Evolutionary conservation across 2,329 filamentous ascomycete species (phyloP).

Genomic region (Tolypocladium amazonense): DNA sequence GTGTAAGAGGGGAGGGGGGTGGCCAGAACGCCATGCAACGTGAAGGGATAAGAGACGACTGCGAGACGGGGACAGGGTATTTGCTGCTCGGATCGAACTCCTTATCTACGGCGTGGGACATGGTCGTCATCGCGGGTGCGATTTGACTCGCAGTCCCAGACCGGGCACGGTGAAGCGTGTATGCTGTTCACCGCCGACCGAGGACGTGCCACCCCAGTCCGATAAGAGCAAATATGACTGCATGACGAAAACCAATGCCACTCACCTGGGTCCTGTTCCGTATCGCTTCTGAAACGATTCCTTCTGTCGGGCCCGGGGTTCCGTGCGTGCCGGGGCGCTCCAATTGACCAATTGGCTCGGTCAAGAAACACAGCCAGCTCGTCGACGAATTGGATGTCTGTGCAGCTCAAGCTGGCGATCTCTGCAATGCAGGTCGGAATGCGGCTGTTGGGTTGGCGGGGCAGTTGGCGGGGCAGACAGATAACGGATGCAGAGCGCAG

Average conservation of each 20-base stretch:
- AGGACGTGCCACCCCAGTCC: background rate
- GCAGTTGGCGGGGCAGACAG: background rate
- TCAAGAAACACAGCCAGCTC: background rate
- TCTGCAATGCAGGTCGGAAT: constrained; percentile 4
- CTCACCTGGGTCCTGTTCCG: background rate
- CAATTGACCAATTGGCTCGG: background rate
- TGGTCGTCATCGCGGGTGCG: background rate
- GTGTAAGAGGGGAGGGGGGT: background rate
- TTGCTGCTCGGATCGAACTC: background rate
- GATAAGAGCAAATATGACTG: background rate
- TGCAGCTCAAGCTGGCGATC: background rate
- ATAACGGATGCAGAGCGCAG: background rate
- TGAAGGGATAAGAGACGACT: background rate
- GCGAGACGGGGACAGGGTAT: background rate
- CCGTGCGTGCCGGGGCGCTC: background rate
- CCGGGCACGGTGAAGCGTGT: background rate
- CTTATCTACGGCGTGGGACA: background rate
- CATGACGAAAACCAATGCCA: background rate
- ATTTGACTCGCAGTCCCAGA: background rate
- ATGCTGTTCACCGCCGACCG: background rate
- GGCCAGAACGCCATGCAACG: background rate
- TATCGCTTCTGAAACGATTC: background rate
- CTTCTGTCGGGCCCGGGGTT: background rate
- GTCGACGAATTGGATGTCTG: background rate
- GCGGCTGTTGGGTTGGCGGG: constrained; percentile 1